These are phyloP conservation scores for Trifolium dubium DNA, from an alignment of 306 rosid species.

Conservation along the genomic window DNA sequence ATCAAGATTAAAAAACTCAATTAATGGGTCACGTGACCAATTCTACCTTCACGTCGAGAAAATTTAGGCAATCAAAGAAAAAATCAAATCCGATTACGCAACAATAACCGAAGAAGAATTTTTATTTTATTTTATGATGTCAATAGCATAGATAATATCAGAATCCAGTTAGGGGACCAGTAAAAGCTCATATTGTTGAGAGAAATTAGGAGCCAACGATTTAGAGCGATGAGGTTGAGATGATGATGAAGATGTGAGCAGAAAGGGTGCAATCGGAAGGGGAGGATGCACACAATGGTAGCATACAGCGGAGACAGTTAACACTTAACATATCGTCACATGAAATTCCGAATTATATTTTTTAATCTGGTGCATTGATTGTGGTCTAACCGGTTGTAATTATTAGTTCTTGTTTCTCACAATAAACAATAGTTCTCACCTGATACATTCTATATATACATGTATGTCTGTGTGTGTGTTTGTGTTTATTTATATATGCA, in stretches of 20 bases:
- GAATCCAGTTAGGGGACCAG: conserved; percentile 65
- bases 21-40: neutral
- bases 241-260: conserved; percentile 53
- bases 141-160: conserved; percentile 4
- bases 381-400: conserved; percentile 1
- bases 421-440: conserved; percentile 1
- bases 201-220: conserved; percentile 40
- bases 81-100: conserved; percentile 35
- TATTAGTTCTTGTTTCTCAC: neutral
- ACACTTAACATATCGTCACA: neutral
- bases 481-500: too few species aligned
- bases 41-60: neutral
- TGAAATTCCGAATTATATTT: neutral
- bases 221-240: conserved; percentile 53
- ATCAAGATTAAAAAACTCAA: conserved; percentile 5
- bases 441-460: neutral
- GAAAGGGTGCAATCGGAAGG: conserved; percentile 1
- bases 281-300: neutral
- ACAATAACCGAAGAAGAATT: conserved; percentile 29
- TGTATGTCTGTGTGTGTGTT: neutral
- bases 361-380: conserved; percentile 9
- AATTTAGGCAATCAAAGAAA: conserved; percentile 36
- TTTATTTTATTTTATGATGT: neutral
- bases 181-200: conserved; percentile 24
- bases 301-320: conserved; percentile 8